phyloP scores from a whole-genome alignment of 495 filamentous ascomycete species.

The Schizothecium vesticola region DNA sequence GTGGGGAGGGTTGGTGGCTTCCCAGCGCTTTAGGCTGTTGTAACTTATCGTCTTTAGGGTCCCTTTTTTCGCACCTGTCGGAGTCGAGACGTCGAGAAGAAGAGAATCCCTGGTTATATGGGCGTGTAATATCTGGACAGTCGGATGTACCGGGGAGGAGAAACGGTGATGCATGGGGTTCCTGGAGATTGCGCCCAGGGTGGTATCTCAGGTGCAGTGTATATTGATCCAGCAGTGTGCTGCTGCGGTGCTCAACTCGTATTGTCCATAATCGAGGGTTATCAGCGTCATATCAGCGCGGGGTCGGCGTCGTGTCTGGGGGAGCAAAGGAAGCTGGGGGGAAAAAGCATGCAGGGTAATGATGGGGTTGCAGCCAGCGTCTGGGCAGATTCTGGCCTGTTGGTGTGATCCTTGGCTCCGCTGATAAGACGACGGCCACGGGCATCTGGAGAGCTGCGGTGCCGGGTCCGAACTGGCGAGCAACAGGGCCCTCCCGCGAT shows the following conservation, averaged over 20 bases:
- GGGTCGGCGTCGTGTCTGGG: not conserved
- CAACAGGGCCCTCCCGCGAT: not conserved
- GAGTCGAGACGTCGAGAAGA: not conserved
- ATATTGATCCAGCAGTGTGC: not conserved
- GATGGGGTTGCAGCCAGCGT: constrained; percentile 1
- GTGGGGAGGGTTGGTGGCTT: not conserved
- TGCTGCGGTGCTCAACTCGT: not conserved
- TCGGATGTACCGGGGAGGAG: not conserved
- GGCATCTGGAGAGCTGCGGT: not conserved
- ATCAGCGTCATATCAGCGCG: constrained; percentile 1
- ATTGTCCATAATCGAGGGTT: not conserved
- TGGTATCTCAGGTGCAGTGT: not conserved
- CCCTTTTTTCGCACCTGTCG: not conserved
- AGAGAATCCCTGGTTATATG: not conserved
- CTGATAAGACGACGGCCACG: not conserved
- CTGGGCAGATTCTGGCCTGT: not conserved
- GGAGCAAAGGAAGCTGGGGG: not conserved
- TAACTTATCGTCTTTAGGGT: not conserved
- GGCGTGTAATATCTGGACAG: no score
- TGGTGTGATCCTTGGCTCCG: not conserved
- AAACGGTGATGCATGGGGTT: not conserved
- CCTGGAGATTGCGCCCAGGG: not conserved
- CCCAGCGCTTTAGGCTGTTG: constrained; percentile 3
- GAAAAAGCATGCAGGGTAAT: not conserved
- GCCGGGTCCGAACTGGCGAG: not conserved